Base-by-base conservation (phyloP, 441 rosid species). In the Geranium incanum region DNA sequence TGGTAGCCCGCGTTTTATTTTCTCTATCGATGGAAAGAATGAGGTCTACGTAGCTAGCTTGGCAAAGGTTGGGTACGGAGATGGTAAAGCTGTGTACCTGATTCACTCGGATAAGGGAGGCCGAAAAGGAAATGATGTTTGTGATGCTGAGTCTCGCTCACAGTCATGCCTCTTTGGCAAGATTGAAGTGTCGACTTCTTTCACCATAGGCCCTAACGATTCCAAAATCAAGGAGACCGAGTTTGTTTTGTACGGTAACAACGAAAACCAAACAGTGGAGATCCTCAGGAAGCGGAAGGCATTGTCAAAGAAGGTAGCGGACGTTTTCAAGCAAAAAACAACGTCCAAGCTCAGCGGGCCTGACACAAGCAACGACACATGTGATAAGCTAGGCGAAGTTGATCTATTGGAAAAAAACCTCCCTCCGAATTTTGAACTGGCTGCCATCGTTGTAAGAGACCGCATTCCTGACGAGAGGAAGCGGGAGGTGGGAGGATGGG, bases 401-500 rank as follows among this genome's bases (percentile, higher is more conserved):
- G 71, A 79, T 72, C 72, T 80, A 6, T 78, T 77, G 0, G 88
- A 73, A 71, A 78, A 76, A 71, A 64, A 76, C 68, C 84, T 84
- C 77, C 95, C 90, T 37, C 70, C 90, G 23, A 84, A 86, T 83
- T 74, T 84, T 71, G 90, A 92, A 81, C 65, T 84, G 71, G 87
- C 84, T 69, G 93, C 97, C 78, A 78, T 92, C 63, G 77, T 87
- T 69, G 85, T 86, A 78, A 87, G 77, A 81, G 89, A 86, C 50
- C 78, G 68, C 70, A 69, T 80, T 50, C 84, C 82, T 1, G 82
- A 76, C 45, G 75, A 36, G 68, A 70, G 18, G 36, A 78, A 70
- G 72, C 79, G 68, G 50, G 87, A 91, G 73, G 71, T 64, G 67
- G 96, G 89, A 69, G 97, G 97, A 21, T 90, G 97, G 96, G 97